Evolutionary conservation across 106 monocot genomes (phyloP).

Genomic region (Posidonia australis): DNA sequence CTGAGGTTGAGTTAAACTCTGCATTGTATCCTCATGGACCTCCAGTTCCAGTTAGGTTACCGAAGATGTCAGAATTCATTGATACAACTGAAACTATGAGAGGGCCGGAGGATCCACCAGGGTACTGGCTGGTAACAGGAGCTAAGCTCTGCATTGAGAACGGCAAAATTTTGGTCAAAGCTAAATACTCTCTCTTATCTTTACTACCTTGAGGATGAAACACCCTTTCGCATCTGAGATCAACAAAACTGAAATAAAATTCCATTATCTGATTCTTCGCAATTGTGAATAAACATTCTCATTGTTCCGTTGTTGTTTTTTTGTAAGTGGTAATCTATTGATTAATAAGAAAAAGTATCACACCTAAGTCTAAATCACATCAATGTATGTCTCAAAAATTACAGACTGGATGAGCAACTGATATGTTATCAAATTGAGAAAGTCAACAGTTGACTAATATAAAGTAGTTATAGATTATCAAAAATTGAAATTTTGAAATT

Average conservation of each 20-base stretch:
- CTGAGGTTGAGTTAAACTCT: slow-evolving; percentile 56
- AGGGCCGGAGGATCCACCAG: slow-evolving; percentile 59
- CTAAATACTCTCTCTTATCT: slow-evolving; percentile 49
- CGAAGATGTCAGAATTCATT: slow-evolving; percentile 35
- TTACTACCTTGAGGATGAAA: background rate
- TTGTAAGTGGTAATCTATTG: too few species aligned
- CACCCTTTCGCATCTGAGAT: background rate
- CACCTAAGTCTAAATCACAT: too few species aligned
- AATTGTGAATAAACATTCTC: background rate
- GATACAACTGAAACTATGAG: slow-evolving; percentile 47
- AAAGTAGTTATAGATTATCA: too few species aligned
- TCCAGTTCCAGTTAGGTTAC: slow-evolving; percentile 33
- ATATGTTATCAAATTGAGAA: too few species aligned
- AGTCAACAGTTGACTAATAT: too few species aligned
- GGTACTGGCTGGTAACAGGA: slow-evolving; percentile 79
- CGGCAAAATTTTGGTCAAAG: slow-evolving; percentile 49
- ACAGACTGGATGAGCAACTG: too few species aligned
- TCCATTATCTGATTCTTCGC: too few species aligned
- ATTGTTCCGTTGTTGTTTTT: too few species aligned
- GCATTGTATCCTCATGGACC: slow-evolving; percentile 53
- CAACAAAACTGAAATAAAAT: too few species aligned
- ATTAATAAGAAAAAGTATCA: too few species aligned
- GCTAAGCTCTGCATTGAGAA: slow-evolving; percentile 52
- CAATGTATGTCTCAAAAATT: too few species aligned
- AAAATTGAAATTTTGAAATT: too few species aligned